Evolutionary conservation across 2,329 filamentous ascomycete species (phyloP).

Genomic region (Tolypocladium paradoxum): DNA sequence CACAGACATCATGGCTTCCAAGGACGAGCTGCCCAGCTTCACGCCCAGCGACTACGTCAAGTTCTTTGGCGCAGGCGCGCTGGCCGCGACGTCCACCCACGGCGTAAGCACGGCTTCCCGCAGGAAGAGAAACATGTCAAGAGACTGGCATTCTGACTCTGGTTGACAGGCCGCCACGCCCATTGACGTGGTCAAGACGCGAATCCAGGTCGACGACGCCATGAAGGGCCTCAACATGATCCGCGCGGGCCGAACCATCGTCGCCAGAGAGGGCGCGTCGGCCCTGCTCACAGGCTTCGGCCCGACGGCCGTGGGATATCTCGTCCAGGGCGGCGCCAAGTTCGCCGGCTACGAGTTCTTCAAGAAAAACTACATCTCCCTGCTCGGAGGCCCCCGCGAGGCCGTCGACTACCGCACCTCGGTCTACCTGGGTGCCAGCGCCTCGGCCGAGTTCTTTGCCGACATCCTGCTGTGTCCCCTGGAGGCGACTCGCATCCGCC

Average conservation of each 20-base stretch:
- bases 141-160: not conserved
- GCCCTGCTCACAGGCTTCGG: constrained; percentile 76
- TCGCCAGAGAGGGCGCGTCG: constrained; percentile 66
- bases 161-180: constrained; percentile 37
- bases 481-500: constrained; percentile 68
- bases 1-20: constrained; percentile 11
- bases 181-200: constrained; percentile 71
- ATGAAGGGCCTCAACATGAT: constrained; percentile 80
- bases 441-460: constrained; percentile 59
- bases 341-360: constrained; percentile 91
- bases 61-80: constrained; percentile 41
- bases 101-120: constrained; percentile 28
- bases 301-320: constrained; percentile 77
- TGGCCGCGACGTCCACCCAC: constrained; percentile 41
- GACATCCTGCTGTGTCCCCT: constrained; percentile 83
- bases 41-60: constrained; percentile 34
- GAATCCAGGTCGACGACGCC: constrained; percentile 78
- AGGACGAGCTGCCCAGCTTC: constrained; percentile 28
- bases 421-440: constrained; percentile 64
- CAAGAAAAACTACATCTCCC: constrained; percentile 75
- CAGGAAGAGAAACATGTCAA: too few species aligned
- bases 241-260: constrained; percentile 66
- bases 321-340: constrained; percentile 83
- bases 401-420: constrained; percentile 35
- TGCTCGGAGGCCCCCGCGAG: constrained; percentile 42